These are phyloP conservation scores for Lentinus brumalis DNA, from an alignment of 768 basidiomycete genomes.

Conservation along the genomic window DNA sequence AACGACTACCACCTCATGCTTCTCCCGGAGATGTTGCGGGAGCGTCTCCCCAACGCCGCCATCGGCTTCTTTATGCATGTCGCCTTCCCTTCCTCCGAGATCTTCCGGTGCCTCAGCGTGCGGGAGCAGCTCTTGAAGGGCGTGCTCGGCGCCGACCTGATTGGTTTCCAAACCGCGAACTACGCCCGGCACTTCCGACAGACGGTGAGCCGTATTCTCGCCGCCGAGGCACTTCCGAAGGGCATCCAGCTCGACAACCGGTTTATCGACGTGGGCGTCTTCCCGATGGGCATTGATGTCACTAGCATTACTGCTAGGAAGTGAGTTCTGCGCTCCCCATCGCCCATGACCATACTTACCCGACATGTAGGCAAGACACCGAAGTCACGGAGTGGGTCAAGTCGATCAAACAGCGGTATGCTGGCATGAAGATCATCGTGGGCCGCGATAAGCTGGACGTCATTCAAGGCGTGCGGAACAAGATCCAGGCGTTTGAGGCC, in stretches of 20 bases:
- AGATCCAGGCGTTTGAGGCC: constrained; percentile 79
- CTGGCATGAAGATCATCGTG: constrained; percentile 85
- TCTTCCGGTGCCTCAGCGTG: constrained; percentile 88
- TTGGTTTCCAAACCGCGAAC: constrained; percentile 89
- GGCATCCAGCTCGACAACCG: constrained; percentile 73
- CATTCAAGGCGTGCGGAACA: constrained; percentile 83
- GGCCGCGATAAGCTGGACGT: constrained; percentile 90
- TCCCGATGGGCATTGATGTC: constrained; percentile 90
- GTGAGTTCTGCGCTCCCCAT: constrained; percentile 36
- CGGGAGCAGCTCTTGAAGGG: constrained; percentile 79
- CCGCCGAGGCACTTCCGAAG: constrained; percentile 80
- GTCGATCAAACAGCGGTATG: constrained; percentile 77
- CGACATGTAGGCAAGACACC: constrained; percentile 53
- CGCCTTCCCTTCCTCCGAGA: constrained; percentile 93
- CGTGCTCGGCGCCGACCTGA: constrained; percentile 89
- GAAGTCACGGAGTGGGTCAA: constrained; percentile 86
- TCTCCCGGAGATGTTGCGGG: constrained; percentile 82
- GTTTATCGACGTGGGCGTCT: constrained; percentile 86
- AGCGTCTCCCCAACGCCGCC: constrained; percentile 60
- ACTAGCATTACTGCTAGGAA: constrained; percentile 63
- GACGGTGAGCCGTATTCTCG: constrained; percentile 78
- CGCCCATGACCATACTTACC: not conserved
- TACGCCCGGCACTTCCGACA: constrained; percentile 86
- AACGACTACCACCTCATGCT: constrained; percentile 98
- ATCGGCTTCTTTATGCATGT: constrained; percentile 97